Percentiles rank a stretch among this genome's conserved stretches.
Conservation (phyloP, 2,329 filamentous ascomycete genomes). For the Trichoderma arundinaceum region DNA sequence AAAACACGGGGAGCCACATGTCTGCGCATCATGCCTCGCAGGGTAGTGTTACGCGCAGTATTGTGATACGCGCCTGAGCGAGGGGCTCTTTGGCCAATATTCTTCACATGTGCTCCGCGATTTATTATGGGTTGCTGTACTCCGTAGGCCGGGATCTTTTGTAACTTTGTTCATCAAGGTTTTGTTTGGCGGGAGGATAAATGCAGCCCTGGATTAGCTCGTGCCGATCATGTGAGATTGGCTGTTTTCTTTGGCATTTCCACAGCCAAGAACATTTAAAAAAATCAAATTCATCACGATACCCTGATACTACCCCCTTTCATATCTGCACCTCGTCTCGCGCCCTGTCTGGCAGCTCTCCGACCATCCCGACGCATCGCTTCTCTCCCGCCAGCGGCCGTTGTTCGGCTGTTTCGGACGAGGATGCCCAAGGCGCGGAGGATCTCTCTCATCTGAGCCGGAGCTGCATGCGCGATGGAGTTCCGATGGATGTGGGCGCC, state of each 20-base stretch:
- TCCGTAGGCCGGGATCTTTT: not conserved
- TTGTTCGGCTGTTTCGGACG: constrained; percentile 28
- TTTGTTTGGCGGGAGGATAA: not conserved
- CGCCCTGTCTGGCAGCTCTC: not conserved
- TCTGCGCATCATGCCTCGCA: not conserved
- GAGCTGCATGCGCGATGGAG: constrained; percentile 23
- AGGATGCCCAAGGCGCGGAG: not conserved
- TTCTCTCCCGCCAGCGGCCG: constrained; percentile 6
- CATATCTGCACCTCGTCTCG: too few relatives aligned
- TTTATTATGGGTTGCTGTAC: not conserved
- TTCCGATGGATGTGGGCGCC: constrained; percentile 22
- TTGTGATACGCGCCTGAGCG: constrained; percentile 3
- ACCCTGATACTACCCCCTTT: not conserved
- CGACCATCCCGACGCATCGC: constrained; percentile 13
- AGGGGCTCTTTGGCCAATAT: not conserved
- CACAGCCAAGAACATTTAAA: not conserved
- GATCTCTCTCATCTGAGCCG: constrained; percentile 21
- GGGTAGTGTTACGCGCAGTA: constrained; percentile 5
- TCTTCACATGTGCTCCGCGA: not conserved
- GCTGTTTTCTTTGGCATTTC: not conserved
- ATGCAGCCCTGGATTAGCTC: constrained; percentile 6
- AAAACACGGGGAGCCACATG: not conserved
- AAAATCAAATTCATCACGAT: not conserved
- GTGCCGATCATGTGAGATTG: constrained; percentile 8
- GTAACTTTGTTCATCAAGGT: not conserved